phyloP scores from a whole-genome alignment of 495 filamentous ascomycete genomes.

The Neurospora sp. region DNA sequence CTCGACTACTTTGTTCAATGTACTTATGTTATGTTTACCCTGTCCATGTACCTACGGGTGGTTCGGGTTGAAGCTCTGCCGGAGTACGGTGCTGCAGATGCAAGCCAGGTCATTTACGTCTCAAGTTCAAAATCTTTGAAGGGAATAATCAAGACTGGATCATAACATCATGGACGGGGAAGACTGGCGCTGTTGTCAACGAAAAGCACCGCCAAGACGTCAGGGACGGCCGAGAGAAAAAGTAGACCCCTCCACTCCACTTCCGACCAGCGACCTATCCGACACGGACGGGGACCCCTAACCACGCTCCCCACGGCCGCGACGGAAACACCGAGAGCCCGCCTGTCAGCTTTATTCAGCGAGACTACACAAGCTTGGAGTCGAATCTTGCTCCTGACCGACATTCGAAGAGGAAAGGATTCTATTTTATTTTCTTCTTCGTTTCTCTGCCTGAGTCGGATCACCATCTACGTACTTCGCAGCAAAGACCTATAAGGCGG shows the following conservation, averaged over 20 bases:
- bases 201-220: not conserved
- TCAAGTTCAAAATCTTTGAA: not conserved
- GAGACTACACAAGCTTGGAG: not conserved
- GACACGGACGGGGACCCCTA: not conserved
- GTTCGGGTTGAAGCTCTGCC: not conserved
- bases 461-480: not conserved
- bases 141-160: not conserved
- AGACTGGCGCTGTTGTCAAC: not conserved
- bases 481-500: not conserved
- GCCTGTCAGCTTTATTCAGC: not conserved
- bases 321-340: not conserved
- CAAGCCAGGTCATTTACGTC: not conserved
- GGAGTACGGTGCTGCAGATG: not conserved
- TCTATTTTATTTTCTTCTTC: not conserved
- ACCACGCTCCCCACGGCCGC: not conserved
- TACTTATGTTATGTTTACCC: not conserved
- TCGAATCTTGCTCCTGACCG: not conserved
- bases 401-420: not conserved
- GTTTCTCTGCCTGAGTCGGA: not conserved
- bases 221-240: not conserved
- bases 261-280: not conserved
- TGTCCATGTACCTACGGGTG: not conserved
- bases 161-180: not conserved
- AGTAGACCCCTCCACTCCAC: not conserved
- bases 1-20: not conserved